A percentile compares a stretch with the other conserved stretches of the same genome.
These are phyloP conservation scores for Clarkia xantiana DNA, from an alignment of 345 rosid genomes.

Conservation along the genomic window DNA sequence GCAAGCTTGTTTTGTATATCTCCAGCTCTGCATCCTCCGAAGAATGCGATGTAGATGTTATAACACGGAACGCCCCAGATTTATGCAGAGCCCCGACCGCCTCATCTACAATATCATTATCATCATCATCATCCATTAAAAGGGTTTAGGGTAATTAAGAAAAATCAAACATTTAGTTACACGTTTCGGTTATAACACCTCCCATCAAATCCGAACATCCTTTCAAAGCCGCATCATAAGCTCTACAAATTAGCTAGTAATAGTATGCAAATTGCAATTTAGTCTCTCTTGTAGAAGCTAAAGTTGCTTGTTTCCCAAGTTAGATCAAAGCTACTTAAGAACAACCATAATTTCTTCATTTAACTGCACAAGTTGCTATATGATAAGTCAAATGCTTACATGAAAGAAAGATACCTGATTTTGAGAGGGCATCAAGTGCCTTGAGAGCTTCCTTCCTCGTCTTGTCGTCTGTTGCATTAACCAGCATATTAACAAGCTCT, in stretches of 20 bases:
- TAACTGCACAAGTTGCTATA: neutral
- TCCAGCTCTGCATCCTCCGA: constrained; percentile 38
- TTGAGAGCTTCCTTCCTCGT: constrained; percentile 71
- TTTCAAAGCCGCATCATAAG: too few relatives aligned
- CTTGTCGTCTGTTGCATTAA: constrained; percentile 57
- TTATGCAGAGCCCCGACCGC: constrained; percentile 45
- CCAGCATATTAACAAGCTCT: constrained; percentile 68
- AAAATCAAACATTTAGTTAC: too few relatives aligned
- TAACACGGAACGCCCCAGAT: constrained; percentile 40
- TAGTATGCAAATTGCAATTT: too few relatives aligned
- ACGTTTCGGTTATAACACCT: too few relatives aligned
- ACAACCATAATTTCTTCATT: neutral
- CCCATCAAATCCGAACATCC: too few relatives aligned
- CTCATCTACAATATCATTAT: constrained; percentile 39
- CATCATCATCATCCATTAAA: neutral
- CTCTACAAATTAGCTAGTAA: too few relatives aligned
- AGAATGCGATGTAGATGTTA: constrained; percentile 43
- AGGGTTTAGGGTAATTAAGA: too few relatives aligned
- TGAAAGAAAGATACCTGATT: constrained; percentile 26
- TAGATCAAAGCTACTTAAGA: too few relatives aligned
- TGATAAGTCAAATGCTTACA: neutral
- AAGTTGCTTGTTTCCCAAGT: too few relatives aligned
- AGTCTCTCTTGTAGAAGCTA: too few relatives aligned
- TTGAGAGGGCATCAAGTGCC: constrained; percentile 62
- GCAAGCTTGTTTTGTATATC: constrained; percentile 38